These are phyloP conservation scores for Eutrema heterophyllum DNA, from an alignment of 345 rosid species.

Conservation along the genomic window DNA sequence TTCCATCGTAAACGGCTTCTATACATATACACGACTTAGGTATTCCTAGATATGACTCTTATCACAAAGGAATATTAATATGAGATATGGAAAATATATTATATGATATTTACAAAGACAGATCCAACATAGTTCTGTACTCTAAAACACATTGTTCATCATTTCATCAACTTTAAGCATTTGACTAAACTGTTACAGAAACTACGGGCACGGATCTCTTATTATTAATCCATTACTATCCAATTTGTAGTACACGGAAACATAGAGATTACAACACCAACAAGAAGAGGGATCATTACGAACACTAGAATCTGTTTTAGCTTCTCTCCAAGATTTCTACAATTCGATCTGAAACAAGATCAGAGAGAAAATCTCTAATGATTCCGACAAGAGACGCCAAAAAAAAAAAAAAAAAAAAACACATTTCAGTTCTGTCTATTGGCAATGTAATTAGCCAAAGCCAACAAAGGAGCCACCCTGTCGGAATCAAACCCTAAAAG, in stretches of 20 bases:
- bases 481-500: slow-evolving; percentile 55
- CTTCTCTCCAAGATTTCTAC: background rate
- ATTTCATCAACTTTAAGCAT: background rate
- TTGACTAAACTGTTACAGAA: background rate
- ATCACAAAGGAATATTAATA: no score
- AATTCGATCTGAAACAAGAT: background rate
- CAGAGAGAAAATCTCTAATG: background rate
- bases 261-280: slow-evolving; percentile 10
- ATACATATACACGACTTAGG: no score
- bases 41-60: no score
- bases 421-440: slow-evolving; percentile 60
- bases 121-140: no score
- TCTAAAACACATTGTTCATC: background rate
- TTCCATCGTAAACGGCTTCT: no score
- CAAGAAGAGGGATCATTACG: background rate
- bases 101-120: no score
- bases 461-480: slow-evolving; percentile 81
- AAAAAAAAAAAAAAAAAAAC: background rate
- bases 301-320: background rate
- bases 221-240: background rate
- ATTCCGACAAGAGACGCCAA: background rate
- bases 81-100: no score
- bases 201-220: background rate
- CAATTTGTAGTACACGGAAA: background rate
- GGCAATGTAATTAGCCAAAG: slow-evolving; percentile 86